Conservation (phyloP, 768 basidiomycete genomes). For the Ramaria sp. region DNA sequence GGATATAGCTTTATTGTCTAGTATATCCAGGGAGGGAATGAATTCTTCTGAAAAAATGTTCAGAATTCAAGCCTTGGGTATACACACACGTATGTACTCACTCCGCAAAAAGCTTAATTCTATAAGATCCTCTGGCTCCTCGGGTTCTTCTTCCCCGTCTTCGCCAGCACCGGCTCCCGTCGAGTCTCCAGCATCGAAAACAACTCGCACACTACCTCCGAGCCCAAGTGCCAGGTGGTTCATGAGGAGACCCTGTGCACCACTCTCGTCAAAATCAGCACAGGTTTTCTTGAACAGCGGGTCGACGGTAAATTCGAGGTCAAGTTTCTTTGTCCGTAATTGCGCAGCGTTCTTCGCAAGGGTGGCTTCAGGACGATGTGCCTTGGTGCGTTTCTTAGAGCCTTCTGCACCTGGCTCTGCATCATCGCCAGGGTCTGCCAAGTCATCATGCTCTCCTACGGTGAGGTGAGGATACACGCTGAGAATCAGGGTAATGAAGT, state of each 20-base stretch:
- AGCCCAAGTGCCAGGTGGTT: conserved; percentile 80
- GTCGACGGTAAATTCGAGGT: conserved; percentile 93
- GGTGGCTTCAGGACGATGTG: conserved; percentile 67
- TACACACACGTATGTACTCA: conserved; percentile 23
- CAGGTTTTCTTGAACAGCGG: conserved; percentile 96
- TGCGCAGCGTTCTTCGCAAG: conserved; percentile 80
- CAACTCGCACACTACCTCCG: conserved; percentile 75
- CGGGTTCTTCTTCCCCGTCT: conserved; percentile 48
- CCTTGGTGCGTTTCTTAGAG: conserved; percentile 40
- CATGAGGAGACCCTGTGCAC: conserved; percentile 92
- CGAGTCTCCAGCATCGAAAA: conserved; percentile 94
- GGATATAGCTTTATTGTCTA: conserved; percentile 67
- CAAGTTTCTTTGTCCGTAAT: conserved; percentile 83
- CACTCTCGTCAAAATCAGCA: conserved; percentile 97
- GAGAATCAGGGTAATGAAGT: background rate
- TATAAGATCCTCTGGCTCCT: conserved; percentile 57
- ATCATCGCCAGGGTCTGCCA: conserved; percentile 51
- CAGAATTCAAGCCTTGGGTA: background rate
- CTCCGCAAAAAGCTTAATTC: conserved; percentile 55
- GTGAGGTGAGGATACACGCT: conserved; percentile 19
- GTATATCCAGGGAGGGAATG: conserved; percentile 52
- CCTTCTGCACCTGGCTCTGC: conserved; percentile 41
- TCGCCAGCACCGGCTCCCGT: conserved; percentile 64
- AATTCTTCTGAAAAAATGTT: conserved; percentile 46
- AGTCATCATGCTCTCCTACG: conserved; percentile 49